These are phyloP conservation scores for Colletotrichum lini DNA, from an alignment of 2,329 filamentous ascomycete species.

Conservation along the genomic window DNA sequence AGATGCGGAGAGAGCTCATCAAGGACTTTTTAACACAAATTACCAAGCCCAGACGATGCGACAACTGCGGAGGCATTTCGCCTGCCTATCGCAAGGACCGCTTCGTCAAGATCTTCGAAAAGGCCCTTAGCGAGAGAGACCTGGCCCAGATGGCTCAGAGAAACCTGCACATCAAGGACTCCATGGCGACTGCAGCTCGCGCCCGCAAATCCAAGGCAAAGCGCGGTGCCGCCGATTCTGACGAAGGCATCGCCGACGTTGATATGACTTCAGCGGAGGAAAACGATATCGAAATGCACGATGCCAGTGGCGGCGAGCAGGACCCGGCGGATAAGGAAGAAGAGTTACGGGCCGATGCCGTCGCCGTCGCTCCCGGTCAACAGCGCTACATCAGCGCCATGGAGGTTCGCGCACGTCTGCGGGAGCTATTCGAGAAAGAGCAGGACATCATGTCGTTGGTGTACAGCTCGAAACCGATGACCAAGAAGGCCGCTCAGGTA, in stretches of 20 bases:
- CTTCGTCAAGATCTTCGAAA: conserved; percentile 94
- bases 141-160: conserved; percentile 81
- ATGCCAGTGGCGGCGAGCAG: conserved; percentile 62
- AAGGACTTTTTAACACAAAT: conserved; percentile 87
- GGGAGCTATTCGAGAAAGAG: conserved; percentile 88
- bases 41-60: conserved; percentile 78
- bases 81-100: conserved; percentile 90
- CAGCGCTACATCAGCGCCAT: conserved; percentile 86
- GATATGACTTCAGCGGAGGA: conserved; percentile 65
- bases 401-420: conserved; percentile 85
- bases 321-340: conserved; percentile 58
- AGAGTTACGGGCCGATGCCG: conserved; percentile 52
- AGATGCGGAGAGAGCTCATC: conserved; percentile 81
- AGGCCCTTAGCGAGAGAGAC: conserved; percentile 80
- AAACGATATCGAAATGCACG: conserved; percentile 58
- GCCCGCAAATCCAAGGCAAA: conserved; percentile 49
- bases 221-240: conserved; percentile 60
- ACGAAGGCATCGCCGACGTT: conserved; percentile 80
- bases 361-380: conserved; percentile 51
- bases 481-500: conserved; percentile 70
- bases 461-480: conserved; percentile 80
- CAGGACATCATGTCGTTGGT: conserved; percentile 86
- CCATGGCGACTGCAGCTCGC: conserved; percentile 64
- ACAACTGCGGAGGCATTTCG: conserved; percentile 77
- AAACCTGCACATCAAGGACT: conserved; percentile 77